Evolutionary conservation across 2,329 filamentous ascomycete genomes (phyloP).

Genomic region (Penicillium janthinellum): DNA sequence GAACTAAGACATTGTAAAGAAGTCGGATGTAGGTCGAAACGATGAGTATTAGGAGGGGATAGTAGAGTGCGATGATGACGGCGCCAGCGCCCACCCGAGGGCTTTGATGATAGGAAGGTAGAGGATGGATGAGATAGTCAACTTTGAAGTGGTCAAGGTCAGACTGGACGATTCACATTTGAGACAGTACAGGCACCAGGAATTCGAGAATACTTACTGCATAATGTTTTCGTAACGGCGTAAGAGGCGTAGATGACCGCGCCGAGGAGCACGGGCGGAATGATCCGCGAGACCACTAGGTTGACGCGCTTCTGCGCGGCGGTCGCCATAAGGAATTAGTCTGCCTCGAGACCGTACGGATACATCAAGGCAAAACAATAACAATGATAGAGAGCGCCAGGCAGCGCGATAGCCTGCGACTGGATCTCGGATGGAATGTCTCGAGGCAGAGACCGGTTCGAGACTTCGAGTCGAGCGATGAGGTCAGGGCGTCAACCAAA

Average conservation of each 20-base stretch:
- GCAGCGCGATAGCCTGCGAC: conserved; percentile 5
- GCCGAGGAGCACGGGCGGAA: conserved; percentile 69
- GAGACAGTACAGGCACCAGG: neutral
- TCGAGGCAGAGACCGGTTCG: neutral
- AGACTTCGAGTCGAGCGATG: neutral
- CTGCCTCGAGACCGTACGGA: conserved; percentile 17
- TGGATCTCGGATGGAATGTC: neutral
- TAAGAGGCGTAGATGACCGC: conserved; percentile 71
- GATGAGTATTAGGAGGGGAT: conserved; percentile 69
- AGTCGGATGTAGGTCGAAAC: conserved; percentile 71
- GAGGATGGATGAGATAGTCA: conserved; percentile 66
- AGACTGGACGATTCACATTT: neutral
- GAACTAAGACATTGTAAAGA: conserved; percentile 64
- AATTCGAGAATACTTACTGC: conserved; percentile 55
- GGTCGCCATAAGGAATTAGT: conserved; percentile 33
- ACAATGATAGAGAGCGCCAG: conserved; percentile 4
- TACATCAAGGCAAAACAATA: conserved; percentile 16
- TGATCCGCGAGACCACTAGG: conserved; percentile 63
- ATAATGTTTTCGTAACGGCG: conserved; percentile 67
- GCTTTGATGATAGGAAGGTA: conserved; percentile 40
- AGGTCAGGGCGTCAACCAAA: conserved; percentile 4
- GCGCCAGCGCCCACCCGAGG: conserved; percentile 61
- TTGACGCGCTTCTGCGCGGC: conserved; percentile 51
- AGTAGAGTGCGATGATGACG: conserved; percentile 72
- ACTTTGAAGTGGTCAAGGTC: conserved; percentile 51